Evolutionary conservation across 305 asterid genomes (phyloP).

Genomic region (Fraxinus latifolia): DNA sequence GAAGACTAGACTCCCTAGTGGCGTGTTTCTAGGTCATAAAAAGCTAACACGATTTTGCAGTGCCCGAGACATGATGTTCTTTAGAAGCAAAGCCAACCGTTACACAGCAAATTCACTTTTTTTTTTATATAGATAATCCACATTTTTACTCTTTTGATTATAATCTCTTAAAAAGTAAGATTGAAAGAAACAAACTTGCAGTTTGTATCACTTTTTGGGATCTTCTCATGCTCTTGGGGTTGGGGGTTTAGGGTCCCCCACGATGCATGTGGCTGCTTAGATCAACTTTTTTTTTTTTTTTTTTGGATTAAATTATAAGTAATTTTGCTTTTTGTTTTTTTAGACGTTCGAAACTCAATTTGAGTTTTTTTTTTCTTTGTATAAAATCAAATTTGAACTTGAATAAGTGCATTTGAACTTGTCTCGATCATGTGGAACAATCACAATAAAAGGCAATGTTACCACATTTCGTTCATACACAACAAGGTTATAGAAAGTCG

Average conservation of each 20-base stretch:
- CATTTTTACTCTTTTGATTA: neutral
- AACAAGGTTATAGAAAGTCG: neutral
- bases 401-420: neutral
- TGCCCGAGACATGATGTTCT: constrained; percentile 15
- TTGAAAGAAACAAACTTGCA: neutral
- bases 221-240: constrained; percentile 12
- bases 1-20: neutral
- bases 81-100: constrained; percentile 6
- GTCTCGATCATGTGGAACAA: neutral
- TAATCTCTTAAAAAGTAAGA: neutral
- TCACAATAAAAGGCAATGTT: neutral
- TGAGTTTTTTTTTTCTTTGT: neutral
- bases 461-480: neutral
- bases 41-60: neutral
- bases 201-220: constrained; percentile 9
- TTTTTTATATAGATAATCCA: neutral
- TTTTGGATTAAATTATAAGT: neutral
- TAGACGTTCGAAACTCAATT: neutral
- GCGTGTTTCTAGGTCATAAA: neutral
- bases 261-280: neutral
- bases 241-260: neutral
- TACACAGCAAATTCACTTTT: neutral
- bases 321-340: neutral
- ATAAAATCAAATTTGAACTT: neutral
- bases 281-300: neutral